Base-by-base conservation (phyloP, 306 rosid genomes). In the Dicorynia guianensis region DNA sequence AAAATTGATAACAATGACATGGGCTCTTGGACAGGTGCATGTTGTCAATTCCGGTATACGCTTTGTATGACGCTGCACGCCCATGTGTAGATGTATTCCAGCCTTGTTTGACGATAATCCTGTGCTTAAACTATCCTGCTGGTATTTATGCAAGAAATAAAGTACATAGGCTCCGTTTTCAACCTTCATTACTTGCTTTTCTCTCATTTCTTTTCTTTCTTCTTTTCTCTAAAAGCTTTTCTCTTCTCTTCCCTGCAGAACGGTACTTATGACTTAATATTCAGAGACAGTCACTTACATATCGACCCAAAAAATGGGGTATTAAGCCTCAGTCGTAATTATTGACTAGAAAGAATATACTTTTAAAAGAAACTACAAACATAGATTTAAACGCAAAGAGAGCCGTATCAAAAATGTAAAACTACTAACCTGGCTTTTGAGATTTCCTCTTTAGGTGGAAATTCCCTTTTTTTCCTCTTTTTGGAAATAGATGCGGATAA, bases 171-270 rank as follows among this genome's bases (percentile, higher is more conserved):
- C 57, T 53, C 74, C 70, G 30, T 34, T 66, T 57, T 38, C 44
- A 6, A 7, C 44, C 72, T 72, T 75, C 30, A 44, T 64, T 49
- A 55, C 67, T 52, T 77, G 42, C 54, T 12, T 73, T 83, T 87
- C 46, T 46, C 63, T 70, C 54, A 14, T 73, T 83, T 87, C 46
- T 46, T 67, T 70, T 81, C 68, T 80, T 76, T 83, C 83, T 84
- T 89, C 25, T 71, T 78, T 67, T 81, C 85, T 85, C 91, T 89
- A 48, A 87, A 61, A 38, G 88, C 83, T 33, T 13, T 69, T 76
- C 99, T 85, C 86, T 84, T 95, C 77, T 89, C 92, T 82, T 95
- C 99, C 81, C 99, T 95, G 89, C 79, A 86, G 49, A 46, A 59
- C n/a, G 70, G 1, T 25, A 42, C 35, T 25, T 61, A 60, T 77